Base-by-base conservation (phyloP, 2,329 filamentous ascomycete species). In the Pseudogymnoascus sp. region DNA sequence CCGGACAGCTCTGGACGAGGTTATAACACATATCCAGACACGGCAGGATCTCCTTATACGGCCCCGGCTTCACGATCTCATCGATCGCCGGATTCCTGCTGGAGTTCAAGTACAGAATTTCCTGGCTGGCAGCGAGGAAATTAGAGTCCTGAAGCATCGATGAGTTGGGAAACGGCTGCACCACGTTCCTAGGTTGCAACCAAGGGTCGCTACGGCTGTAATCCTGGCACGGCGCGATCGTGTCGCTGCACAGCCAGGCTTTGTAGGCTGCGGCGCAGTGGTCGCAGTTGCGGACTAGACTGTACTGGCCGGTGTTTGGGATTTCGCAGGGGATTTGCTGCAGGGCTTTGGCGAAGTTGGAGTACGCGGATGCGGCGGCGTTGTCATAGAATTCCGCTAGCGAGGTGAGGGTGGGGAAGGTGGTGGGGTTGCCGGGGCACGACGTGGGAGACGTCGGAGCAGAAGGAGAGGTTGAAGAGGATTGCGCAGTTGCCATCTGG, bases 11-110 rank as follows among this genome's bases (percentile, higher is more conserved):
- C 75, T 89, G 87, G 9, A 96, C 90, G 1, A 99, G 81, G 61
- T 88, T 85, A 72, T 92, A 95, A 77, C 95, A 99, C 60, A 97
- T 77, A 67, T 96, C 89, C 65, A 90, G 84, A 71, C 93, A 97
- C 0, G 95, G 95, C 7, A 96, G 78, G 18, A 97, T 79, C 77
- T 99, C 95, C 72, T 93, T 96, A 76, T 99, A 97, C 0, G 95
- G 95, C 0, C 95, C 95, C 0, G 95, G 93, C 65, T 81, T 76
- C 63, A 97, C 85, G 0, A 77, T 67, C 1, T 78, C 69, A 70
- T 97, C 92, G 68, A 97, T 95, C 58, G 84, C 76, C 0, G 81
- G 72, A 69, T 91, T 93, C 16, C 93, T 83, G 11, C 88, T 90
- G 7, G 77, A 74, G 63, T 82, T 86, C 61, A 76, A 78, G 40